Evolutionary conservation across 345 rosid genomes (phyloP), one percentile per base, ranked within the genome.

Genomic region (Corchorus olitorius): DNA sequence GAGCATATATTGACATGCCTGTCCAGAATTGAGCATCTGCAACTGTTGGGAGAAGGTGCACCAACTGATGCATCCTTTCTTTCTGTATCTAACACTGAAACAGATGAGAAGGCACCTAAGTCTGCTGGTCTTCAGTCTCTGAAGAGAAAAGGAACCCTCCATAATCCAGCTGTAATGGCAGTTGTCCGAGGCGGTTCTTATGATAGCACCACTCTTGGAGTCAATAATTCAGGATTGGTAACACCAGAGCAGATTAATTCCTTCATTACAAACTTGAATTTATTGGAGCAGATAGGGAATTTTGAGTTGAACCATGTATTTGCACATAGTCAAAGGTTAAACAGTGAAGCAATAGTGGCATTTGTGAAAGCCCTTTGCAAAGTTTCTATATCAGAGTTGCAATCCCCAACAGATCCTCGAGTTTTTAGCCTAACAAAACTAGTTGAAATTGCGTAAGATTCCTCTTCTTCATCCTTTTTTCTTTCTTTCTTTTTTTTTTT

Each of bases 391-490:
- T 86, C 88, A 55, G 98, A 94, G 83, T 85, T 94, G 90, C 98
- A 93, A 84, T 93, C 98, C 81, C 96, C 94, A 65, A 93, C 97
- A n/a, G 98, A 94, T 74, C 98, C 98, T 81, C 98, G 98, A 76
- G 98, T 94, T 59, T 94, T 94, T 87, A 88, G 98, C 89, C 92
- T 94, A 71, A 94, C 98, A 68, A 94, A 94, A 88, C 80, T 94
- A 53, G 97, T 94, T 80, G 98, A 94, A 84, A 94, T 94, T 77
- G 92, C 97, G 98, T 94, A 91, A 86, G 95, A 66, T 70, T 80
- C 79, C 80, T 74, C 58, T 37, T 27, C 27, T 27, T 27, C 27
- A 27, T 1, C 27, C 27, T 27, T 27, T 27, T 0, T 27, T 27
- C 27, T 1, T 27, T 27, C 1, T 27, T 27, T 27, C 1, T 27